A percentile compares a stretch with the other conserved stretches of the same genome.
phyloP scores from a whole-genome alignment of 2,329 filamentous ascomycete genomes.

The Fonsecaea nubica region DNA sequence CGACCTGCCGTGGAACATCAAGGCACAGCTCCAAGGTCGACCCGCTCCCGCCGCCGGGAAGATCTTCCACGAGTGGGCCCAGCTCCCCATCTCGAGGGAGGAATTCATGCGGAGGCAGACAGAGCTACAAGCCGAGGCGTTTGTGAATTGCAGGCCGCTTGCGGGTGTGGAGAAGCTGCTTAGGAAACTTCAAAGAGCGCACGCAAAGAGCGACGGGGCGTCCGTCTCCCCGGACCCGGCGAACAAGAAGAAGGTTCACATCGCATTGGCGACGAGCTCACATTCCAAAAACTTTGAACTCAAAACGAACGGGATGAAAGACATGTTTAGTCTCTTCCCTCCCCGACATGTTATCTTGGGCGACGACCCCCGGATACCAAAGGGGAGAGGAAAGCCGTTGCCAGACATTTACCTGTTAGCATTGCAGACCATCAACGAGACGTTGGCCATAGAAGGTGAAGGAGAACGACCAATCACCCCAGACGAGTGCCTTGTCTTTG shows the following conservation, averaged over 20 bases:
- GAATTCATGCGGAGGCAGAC: constrained; percentile 69
- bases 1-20: constrained; percentile 87
- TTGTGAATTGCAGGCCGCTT: constrained; percentile 76
- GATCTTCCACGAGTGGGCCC: constrained; percentile 80
- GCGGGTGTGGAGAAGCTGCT: constrained; percentile 79
- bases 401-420: constrained; percentile 95
- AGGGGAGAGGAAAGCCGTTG: constrained; percentile 87
- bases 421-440: constrained; percentile 80
- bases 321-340: constrained; percentile 67
- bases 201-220: constrained; percentile 43
- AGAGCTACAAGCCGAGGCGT: constrained; percentile 72
- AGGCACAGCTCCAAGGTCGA: constrained; percentile 80
- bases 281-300: constrained; percentile 74
- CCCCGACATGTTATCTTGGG: constrained; percentile 77
- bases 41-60: constrained; percentile 64
- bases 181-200: constrained; percentile 53
- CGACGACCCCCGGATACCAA: constrained; percentile 78
- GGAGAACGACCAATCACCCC: constrained; percentile 71
- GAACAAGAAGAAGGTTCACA: constrained; percentile 63
- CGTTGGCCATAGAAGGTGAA: constrained; percentile 59
- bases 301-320: constrained; percentile 68
- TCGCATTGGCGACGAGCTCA: constrained; percentile 86
- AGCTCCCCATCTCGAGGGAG: constrained; percentile 76
- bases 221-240: constrained; percentile 43
- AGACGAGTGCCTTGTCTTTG: constrained; percentile 93